Evolutionary conservation across 169 alveolate genomes (phyloP), one percentile per base, ranked within the genome.

Genomic region (Plasmodium vivax): DNA sequence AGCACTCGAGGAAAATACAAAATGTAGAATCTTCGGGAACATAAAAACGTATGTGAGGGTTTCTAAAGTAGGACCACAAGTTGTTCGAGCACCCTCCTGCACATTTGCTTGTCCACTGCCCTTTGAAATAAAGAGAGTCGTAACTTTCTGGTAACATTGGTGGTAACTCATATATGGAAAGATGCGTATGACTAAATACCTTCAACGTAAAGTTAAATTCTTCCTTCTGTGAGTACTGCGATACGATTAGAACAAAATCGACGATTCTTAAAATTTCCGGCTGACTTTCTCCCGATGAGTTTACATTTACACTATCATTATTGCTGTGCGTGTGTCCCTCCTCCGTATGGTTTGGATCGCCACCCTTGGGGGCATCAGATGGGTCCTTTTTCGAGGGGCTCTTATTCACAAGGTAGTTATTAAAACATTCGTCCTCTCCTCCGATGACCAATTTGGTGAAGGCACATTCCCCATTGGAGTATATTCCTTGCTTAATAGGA

Each of bases 21-120:
- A 93, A 96, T 45, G 94, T 83, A 5, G 92, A 68, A 23, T 92
- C 93, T 83, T 95, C 95, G 12, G 95, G 96, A 10, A 96, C 94
- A 43, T 72, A 56, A 27, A 97, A 85, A 10, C 98, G 95, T 47
- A 95, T 92, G 83, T 97, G 98, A 1, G 98, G 98, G 30, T 97
- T 97, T 81, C 81, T 95, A 80, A 97, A 96, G 77, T 95, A 97
- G 10, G 92, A 83, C 97, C 97, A 96, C 34, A 96, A 75, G 62
- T 97, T 95, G 82, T 97, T 96, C 43, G 97, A 95, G 74, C 97
- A 95, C n/a, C 97, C 97, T 16, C 98, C 98, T 36, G 96, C 93
- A 54, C 95, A 95, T 54, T 45, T 51, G 47, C 72, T 94, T 9
- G 83, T 80, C 98, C 98, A 97, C 68, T 88, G 75, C 1, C 97